Base-by-base conservation (phyloP, 2,329 filamentous ascomycete species). In the Cyphellophora europaea region DNA sequence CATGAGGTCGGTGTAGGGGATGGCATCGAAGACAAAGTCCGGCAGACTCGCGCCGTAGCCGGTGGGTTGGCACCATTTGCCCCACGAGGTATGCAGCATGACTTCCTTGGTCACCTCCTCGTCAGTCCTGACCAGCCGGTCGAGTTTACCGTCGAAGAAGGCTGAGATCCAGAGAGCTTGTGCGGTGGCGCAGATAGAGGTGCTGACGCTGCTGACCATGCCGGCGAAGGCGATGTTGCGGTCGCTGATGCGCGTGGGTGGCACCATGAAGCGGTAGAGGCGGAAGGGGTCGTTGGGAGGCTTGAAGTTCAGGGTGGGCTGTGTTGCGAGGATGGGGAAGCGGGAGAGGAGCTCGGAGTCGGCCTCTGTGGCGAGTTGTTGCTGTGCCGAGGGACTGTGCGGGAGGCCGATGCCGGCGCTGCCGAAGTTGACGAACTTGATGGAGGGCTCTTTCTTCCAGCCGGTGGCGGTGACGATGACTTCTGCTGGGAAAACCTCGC, bases 1-100 rank as follows among this genome's bases (percentile, higher is more conserved):
- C 50, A 89, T 53, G 49, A 79, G 50, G 54, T 88, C 82, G n/a
- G 84, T 53, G 50, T 86, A 89, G 3, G 81, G 80, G 35, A 88
- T 53, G 0, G 71, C 71, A 53, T 89, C 83, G 50, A 88, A 88
- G 13, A 82, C 76, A 45, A 86, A 79, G 53, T 83, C 80, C 0
- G 78, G 77, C 37, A 69, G 64, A 50, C 63, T 67, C 25, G 61
- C 64, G 1, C 80, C 80, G 49, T 74, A 77, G 0, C 79, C 80
- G 3, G 62, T 67, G 1, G 78, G 74, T 8, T 25, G 21, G 10
- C 32, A 27, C 71, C 78, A 80, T 45, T 69, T 75, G 4, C 79
- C 77, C 52, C 79, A 88, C 21, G 80, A 72, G 14, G 70, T 77
- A 49, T 80, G 67, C 30, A 86, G 58, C 18, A 77, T 67, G 0